Evolutionary conservation across 2,329 filamentous ascomycete species (phyloP), one percentile per base, ranked within the genome.

Genomic region (Chaetomiaceae sp.): DNA sequence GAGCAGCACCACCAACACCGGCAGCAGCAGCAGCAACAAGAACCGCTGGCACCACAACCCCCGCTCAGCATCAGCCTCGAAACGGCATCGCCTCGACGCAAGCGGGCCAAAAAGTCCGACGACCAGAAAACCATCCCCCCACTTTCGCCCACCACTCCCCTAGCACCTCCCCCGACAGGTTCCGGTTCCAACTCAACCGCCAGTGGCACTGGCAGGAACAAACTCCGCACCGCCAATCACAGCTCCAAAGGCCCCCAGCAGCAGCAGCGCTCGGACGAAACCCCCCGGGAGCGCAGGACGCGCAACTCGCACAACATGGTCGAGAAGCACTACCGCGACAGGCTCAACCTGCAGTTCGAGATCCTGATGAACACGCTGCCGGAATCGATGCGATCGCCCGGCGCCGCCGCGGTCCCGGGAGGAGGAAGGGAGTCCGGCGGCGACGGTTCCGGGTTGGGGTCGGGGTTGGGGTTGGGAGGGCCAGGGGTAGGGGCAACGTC

Each of bases 241-340:
- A 59, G 60, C 4, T 63, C 62, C 45, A 68, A 66, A 53, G 64
- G 64, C 53, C 45, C 54, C n/a, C 57, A 51, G 14, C 48, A 53
- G n/a, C 57, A 51, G 14, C 48, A 53, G 37, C 60, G 61, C 9
- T 55, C 60, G 8, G 50, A 55, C 19, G 64, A 67, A 39, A 61
- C 60, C 14, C 27, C 54, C 13, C 59, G 63, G 25, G 64, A 65
- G 44, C 62, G 62, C 13, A 63, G 60, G 39, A 62, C 58, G 14
- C 60, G 64, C 17, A 62, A 63, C 44, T 65, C 64, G 8, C 65
- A 67, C 45, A 67, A 67, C 48, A 50, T 65, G 9, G 62, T 67
- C 17, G 65, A 67, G 53, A 67, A 66, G 54, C 62, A 67, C 48
- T 66, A 67, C 53, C 62, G 65, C 21, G 65, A 62, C 52, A 56